Percentiles rank a stretch among this genome's conserved stretches.
These are phyloP conservation scores for Lasiosphaeria ovina DNA, from an alignment of 495 filamentous ascomycete species.

Conservation along the genomic window DNA sequence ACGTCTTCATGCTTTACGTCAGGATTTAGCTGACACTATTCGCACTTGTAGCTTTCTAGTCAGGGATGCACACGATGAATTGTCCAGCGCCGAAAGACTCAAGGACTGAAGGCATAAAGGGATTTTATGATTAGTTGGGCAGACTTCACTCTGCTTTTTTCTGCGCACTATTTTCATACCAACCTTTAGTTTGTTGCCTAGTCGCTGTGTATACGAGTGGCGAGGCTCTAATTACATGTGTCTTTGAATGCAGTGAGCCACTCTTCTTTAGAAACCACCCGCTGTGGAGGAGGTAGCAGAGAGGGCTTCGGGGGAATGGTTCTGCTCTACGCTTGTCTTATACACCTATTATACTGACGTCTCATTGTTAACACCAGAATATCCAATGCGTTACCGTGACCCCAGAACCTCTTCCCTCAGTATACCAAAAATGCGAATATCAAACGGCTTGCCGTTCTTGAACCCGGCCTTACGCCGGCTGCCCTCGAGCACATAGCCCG, in stretches of 20 bases:
- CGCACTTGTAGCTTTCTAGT: slow-evolving; percentile 62
- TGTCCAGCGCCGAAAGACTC: slow-evolving; percentile 43
- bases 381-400: too few relatives aligned
- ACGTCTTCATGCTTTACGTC: neutral
- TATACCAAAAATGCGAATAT: slow-evolving; percentile 31
- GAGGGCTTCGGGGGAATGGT: too few relatives aligned
- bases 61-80: slow-evolving; percentile 74
- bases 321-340: too few relatives aligned
- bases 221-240: too few relatives aligned
- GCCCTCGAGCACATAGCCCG: slow-evolving; percentile 40
- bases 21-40: neutral
- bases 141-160: too few relatives aligned
- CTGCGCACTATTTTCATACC: too few relatives aligned
- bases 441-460: slow-evolving; percentile 35
- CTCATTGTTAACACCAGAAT: too few relatives aligned
- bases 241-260: neutral
- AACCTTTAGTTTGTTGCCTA: too few relatives aligned
- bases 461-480: slow-evolving; percentile 32
- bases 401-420: slow-evolving; percentile 33
- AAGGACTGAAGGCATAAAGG: slow-evolving; percentile 30
- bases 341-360: too few relatives aligned
- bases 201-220: too few relatives aligned
- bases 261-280: slow-evolving; percentile 2
- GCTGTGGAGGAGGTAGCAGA: too few relatives aligned
- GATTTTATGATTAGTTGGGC: too few relatives aligned